Conservation (phyloP, 306 rosid species). For the Quercus variabilis region DNA sequence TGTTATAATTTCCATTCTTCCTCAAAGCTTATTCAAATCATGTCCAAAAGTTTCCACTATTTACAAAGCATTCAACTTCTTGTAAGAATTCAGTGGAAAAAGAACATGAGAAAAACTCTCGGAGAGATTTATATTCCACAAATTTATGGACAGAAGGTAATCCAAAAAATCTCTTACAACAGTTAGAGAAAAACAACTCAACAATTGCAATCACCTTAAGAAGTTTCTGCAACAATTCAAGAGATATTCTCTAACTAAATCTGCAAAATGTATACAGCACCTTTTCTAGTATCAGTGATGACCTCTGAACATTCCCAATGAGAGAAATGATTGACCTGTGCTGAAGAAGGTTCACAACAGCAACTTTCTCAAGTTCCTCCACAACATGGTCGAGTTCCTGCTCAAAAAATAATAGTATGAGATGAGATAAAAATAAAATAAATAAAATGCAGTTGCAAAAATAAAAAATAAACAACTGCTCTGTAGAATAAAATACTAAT, state of each 20-base stretch:
- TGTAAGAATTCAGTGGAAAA: background rate
- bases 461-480: background rate
- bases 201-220: background rate
- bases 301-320: conserved; percentile 90
- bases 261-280: conserved; percentile 34
- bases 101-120: background rate
- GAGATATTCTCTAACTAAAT: conserved; percentile 11
- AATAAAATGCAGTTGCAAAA: background rate
- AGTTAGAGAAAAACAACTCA: background rate
- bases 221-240: background rate
- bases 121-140: background rate
- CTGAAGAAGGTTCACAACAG: conserved; percentile 88
- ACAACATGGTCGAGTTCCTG: conserved; percentile 96
- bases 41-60: background rate
- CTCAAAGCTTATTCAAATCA: background rate
- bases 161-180: background rate
- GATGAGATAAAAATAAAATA: conserved; percentile 2
- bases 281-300: conserved; percentile 89
- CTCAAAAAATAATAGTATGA: conserved; percentile 21
- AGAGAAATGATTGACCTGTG: conserved; percentile 90
- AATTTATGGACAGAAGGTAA: background rate
- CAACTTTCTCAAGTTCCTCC: conserved; percentile 91
- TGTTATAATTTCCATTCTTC: background rate
- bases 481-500: conserved; percentile 7
- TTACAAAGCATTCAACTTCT: background rate